Conservation (phyloP, 2,329 filamentous ascomycete genomes). For the Aquanectria penicillioides region DNA sequence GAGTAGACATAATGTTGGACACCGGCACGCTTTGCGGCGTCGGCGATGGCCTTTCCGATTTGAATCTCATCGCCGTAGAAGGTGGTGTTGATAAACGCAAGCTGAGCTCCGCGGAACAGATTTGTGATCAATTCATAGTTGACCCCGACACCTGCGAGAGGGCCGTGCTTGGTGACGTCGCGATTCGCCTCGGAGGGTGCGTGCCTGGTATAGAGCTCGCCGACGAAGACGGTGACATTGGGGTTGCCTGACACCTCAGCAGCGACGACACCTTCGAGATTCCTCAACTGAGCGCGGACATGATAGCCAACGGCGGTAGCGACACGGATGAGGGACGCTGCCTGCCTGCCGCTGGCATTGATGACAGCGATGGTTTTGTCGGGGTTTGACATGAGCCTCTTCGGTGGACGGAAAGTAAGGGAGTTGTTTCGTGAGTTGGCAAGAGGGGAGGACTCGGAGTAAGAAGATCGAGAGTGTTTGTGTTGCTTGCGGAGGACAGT, state of each 20-base stretch:
- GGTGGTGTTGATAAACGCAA: conserved; percentile 98
- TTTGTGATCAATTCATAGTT: conserved; percentile 78
- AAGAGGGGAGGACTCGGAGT: conserved; percentile 68
- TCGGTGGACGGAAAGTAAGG: conserved; percentile 67
- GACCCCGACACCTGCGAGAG: conserved; percentile 71
- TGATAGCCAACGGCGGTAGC: conserved; percentile 93
- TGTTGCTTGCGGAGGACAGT: conserved; percentile 56
- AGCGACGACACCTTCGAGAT: conserved; percentile 86
- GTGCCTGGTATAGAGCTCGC: conserved; percentile 70
- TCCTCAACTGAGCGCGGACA: conserved; percentile 91
- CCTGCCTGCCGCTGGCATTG: conserved; percentile 95
- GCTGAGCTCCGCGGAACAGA: conserved; percentile 84
- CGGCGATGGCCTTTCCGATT: conserved; percentile 88
- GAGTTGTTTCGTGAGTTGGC: conserved; percentile 67
- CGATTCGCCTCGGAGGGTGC: conserved; percentile 60
- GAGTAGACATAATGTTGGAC: conserved; percentile 96
- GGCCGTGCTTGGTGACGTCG: conserved; percentile 75
- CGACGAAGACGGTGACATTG: conserved; percentile 75
- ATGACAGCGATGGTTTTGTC: conserved; percentile 91
- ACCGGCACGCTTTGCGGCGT: conserved; percentile 85
- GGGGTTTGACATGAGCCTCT: conserved; percentile 67
- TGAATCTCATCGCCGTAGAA: conserved; percentile 95
- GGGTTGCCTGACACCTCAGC: conserved; percentile 84
- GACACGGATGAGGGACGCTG: conserved; percentile 92
- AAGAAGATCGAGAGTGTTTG: conserved; percentile 71